These are phyloP conservation scores for Penicillium ochrochloron DNA, from an alignment of 495 filamentous ascomycete genomes.

Conservation along the genomic window DNA sequence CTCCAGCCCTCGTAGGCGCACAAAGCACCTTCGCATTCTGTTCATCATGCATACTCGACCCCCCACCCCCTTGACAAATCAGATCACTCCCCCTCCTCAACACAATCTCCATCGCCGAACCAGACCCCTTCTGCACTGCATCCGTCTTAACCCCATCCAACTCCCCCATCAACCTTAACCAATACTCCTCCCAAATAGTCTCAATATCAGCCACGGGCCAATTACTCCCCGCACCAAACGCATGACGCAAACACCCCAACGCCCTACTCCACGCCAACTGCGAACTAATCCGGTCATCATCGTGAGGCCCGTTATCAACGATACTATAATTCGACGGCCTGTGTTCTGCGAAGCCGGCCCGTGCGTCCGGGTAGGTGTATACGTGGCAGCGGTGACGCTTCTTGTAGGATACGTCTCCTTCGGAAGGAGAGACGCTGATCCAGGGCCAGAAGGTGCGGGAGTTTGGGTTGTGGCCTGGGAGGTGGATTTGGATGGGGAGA, in stretches of 20 bases:
- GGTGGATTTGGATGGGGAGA: slow-evolving; percentile 57
- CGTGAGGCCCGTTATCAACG: slow-evolving; percentile 8
- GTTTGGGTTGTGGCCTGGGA: slow-evolving; percentile 53
- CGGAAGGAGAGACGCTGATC: slow-evolving; percentile 24
- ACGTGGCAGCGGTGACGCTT: slow-evolving; percentile 50
- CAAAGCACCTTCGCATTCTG: slow-evolving; percentile 30
- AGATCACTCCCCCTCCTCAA: slow-evolving; percentile 10
- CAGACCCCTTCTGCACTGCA: slow-evolving; percentile 4
- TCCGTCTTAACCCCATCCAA: slow-evolving; percentile 10
- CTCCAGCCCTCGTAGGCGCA: slow-evolving; percentile 44
- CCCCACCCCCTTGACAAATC: slow-evolving; percentile 17
- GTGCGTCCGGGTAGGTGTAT: slow-evolving; percentile 52
- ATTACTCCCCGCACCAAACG: slow-evolving; percentile 53
- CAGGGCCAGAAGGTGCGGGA: slow-evolving; percentile 39
- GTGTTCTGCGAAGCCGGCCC: slow-evolving; percentile 57
- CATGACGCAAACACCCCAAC: slow-evolving; percentile 53
- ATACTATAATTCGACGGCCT: slow-evolving; percentile 33
- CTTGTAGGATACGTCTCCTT: slow-evolving; percentile 38
- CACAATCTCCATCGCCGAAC: slow-evolving; percentile 21
- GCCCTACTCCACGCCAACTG: slow-evolving; percentile 59
- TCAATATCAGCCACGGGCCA: slow-evolving; percentile 62
- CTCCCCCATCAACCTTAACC: slow-evolving; percentile 27
- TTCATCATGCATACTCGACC: slow-evolving; percentile 11
- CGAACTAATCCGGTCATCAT: slow-evolving; percentile 47
- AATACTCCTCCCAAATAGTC: slow-evolving; percentile 61